Evolutionary conservation across 345 rosid genomes (phyloP).

Genomic region (Melastoma malabathricum): DNA sequence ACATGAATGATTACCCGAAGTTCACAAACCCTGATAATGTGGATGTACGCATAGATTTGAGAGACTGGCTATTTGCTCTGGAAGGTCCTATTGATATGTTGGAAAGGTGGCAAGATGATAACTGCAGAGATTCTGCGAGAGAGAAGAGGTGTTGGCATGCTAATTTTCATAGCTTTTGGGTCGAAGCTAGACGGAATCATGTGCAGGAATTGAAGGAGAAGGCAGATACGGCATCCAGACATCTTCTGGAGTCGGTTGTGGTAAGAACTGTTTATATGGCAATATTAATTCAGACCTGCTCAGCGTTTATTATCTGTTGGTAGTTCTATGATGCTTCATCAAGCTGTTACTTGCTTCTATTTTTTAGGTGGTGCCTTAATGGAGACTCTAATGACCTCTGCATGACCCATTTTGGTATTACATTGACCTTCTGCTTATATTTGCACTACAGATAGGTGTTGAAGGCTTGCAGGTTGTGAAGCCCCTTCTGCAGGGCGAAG

Average conservation of each 20-base stretch:
- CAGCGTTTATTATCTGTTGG: too few species aligned
- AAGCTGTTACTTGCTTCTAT: too few species aligned
- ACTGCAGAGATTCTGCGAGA: constrained; percentile 33
- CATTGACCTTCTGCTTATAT: neutral
- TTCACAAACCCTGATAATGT: constrained; percentile 77
- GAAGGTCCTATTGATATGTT: constrained; percentile 70
- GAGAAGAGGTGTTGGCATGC: constrained; percentile 92
- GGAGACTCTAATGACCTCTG: neutral
- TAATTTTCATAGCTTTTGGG: constrained; percentile 47
- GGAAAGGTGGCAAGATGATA: constrained; percentile 40
- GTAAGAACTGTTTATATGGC: constrained; percentile 25
- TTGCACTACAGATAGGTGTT: constrained; percentile 47
- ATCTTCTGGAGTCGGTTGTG: constrained; percentile 62
- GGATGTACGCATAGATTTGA: constrained; percentile 64
- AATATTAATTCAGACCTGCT: too few species aligned
- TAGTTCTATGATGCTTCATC: too few species aligned
- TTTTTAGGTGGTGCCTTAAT: too few species aligned
- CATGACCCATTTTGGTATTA: neutral
- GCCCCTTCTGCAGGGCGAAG: constrained; percentile 40
- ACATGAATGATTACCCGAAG: constrained; percentile 34
- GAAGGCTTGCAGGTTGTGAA: constrained; percentile 79
- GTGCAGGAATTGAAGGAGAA: constrained; percentile 25
- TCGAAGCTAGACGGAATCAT: constrained; percentile 31
- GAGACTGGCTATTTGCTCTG: constrained; percentile 93
- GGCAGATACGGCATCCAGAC: constrained; percentile 18